These are phyloP conservation scores for Astrephomene gubernaculifera DNA, from an alignment of 139 green algal species.

Conservation along the genomic window DNA sequence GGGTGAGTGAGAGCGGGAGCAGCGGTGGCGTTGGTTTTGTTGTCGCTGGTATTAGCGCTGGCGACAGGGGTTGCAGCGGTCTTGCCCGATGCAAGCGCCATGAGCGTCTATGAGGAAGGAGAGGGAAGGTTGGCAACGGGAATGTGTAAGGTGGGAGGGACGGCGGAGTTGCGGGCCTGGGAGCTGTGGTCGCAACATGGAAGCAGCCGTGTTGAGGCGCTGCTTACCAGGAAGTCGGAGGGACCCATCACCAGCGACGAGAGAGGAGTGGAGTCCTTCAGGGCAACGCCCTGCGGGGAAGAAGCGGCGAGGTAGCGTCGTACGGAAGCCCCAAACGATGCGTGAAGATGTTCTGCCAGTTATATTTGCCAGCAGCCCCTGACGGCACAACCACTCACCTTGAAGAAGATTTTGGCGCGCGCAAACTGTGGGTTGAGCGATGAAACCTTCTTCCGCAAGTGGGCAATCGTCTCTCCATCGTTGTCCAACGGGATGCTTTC, in stretches of 20 bases:
- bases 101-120: not conserved
- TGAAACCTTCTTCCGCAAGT: not conserved
- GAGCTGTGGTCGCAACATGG: too few relatives aligned
- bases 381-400: not conserved
- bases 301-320: not conserved
- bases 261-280: slow-evolving; percentile 10
- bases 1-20: too few relatives aligned
- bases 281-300: slow-evolving; percentile 7
- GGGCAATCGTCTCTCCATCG: not conserved
- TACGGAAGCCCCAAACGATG: not conserved
- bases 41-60: too few relatives aligned
- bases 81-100: slow-evolving; percentile 7
- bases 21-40: too few relatives aligned
- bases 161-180: too few relatives aligned
- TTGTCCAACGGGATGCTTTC: not conserved
- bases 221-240: slow-evolving; percentile 40
- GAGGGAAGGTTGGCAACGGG: too few relatives aligned
- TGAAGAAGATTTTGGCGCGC: slow-evolving; percentile 3
- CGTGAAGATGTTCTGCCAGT: not conserved
- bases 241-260: slow-evolving; percentile 14
- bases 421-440: not conserved
- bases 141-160: too few relatives aligned
- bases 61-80: too few relatives aligned
- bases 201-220: slow-evolving; percentile 9
- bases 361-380: not conserved